Conservation (phyloP, 495 filamentous ascomycete species). For the Elasticomyces elasticus region DNA sequence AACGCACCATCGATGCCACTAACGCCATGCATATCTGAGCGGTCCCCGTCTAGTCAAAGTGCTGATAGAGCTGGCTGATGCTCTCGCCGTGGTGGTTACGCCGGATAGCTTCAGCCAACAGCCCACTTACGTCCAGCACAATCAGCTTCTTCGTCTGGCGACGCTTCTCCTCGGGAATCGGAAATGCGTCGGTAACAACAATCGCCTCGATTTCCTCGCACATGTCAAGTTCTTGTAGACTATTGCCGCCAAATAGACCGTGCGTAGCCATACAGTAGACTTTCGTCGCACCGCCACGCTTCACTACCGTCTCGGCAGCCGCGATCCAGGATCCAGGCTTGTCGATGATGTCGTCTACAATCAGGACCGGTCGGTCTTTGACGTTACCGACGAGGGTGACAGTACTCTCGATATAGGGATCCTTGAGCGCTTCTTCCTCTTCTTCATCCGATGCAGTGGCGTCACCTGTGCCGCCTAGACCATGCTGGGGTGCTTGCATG, state of each 20-base stretch:
- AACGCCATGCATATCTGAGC: not conserved
- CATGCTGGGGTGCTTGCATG: slow-evolving; percentile 34
- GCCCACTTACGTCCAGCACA: slow-evolving; percentile 74
- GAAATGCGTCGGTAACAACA: slow-evolving; percentile 94
- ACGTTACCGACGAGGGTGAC: slow-evolving; percentile 95
- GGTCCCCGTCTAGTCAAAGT: slow-evolving; percentile 21
- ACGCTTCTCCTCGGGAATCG: slow-evolving; percentile 63
- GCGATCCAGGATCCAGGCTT: slow-evolving; percentile 95
- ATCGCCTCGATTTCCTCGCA: slow-evolving; percentile 89
- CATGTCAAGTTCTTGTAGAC: slow-evolving; percentile 77
- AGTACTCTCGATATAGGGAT: slow-evolving; percentile 74
- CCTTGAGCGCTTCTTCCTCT: slow-evolving; percentile 66
- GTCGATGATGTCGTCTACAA: slow-evolving; percentile 99
- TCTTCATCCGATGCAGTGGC: slow-evolving; percentile 74
- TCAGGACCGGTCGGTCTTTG: slow-evolving; percentile 70
- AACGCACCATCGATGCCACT: not conserved
- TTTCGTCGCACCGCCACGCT: slow-evolving; percentile 79
- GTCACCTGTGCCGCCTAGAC: slow-evolving; percentile 74
- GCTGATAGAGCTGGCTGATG: slow-evolving; percentile 36
- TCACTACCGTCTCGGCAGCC: slow-evolving; percentile 94
- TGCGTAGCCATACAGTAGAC: slow-evolving; percentile 98
- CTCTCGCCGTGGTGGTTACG: slow-evolving; percentile 84
- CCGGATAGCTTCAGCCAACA: slow-evolving; percentile 85
- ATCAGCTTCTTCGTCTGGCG: slow-evolving; percentile 71
- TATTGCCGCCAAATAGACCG: slow-evolving; percentile 82